A percentile compares a stretch with the other conserved stretches of the same genome.
Evolutionary conservation across 805 yeast species (phyloP).

Genomic region (Teunomyces panamensis): DNA sequence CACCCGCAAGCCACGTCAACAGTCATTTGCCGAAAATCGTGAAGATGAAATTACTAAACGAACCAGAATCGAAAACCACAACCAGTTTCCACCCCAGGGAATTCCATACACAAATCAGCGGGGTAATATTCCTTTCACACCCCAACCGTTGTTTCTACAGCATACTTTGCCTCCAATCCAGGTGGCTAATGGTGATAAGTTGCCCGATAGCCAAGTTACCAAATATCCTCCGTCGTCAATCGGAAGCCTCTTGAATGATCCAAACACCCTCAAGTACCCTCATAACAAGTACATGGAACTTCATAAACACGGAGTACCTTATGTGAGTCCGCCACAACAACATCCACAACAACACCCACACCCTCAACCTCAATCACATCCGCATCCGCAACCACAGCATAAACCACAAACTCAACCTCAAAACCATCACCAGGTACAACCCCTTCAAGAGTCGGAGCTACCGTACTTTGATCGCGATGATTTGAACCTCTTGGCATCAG

Average conservation of each 20-base stretch:
- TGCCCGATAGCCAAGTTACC: background rate
- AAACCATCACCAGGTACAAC: background rate
- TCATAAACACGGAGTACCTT: background rate
- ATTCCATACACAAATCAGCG: background rate
- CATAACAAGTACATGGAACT: background rate
- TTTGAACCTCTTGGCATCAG: slow-evolving; percentile 34
- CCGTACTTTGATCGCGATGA: slow-evolving; percentile 26
- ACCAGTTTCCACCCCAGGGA: background rate
- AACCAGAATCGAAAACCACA: background rate
- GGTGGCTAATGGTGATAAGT: background rate
- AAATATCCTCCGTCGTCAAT: slow-evolving; percentile 9
- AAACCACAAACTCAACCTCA: no score
- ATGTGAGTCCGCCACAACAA: background rate
- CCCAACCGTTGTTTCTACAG: background rate
- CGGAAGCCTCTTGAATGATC: slow-evolving; percentile 8
- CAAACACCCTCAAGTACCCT: background rate
- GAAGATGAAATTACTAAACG: background rate
- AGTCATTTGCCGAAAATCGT: background rate
- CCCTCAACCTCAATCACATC: no score
- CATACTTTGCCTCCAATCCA: background rate
- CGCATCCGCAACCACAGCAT: no score
- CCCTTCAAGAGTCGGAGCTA: slow-evolving; percentile 3
- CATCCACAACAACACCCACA: background rate
- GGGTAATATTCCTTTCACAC: background rate
- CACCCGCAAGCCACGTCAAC: background rate